These are phyloP conservation scores for Aspergillus fischeri DNA, from an alignment of 2,329 filamentous ascomycete species.

Conservation along the genomic window DNA sequence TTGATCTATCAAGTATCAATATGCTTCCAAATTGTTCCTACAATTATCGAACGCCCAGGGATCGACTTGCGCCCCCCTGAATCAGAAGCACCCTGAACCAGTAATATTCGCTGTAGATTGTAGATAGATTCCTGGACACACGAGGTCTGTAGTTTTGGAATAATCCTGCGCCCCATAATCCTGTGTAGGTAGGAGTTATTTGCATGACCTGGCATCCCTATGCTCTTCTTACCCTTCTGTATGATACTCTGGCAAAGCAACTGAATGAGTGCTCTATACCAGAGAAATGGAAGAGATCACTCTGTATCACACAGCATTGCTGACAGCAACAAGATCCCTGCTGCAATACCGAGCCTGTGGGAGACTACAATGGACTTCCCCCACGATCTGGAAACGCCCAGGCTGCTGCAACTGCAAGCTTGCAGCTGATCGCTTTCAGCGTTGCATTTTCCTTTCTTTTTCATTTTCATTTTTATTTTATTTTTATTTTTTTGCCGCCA, in stretches of 20 bases:
- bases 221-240: background rate
- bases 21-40: background rate
- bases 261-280: background rate
- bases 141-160: background rate
- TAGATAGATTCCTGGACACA: background rate
- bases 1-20: background rate
- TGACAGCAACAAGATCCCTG: conserved; percentile 5
- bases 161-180: too few relatives aligned
- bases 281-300: background rate
- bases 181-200: too few relatives aligned
- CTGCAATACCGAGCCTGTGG: conserved; percentile 17
- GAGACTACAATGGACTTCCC: conserved; percentile 9
- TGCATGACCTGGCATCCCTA: too few relatives aligned
- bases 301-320: conserved; percentile 12
- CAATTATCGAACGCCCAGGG: background rate
- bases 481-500: too few relatives aligned
- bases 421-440: background rate
- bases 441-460: too few relatives aligned
- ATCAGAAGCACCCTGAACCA: background rate
- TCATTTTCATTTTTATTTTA: too few relatives aligned
- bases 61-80: background rate
- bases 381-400: conserved; percentile 24
- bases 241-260: conserved; percentile 10
- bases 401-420: conserved; percentile 6
- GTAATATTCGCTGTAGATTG: background rate